Evolutionary conservation across 805 yeast genomes (phyloP), one percentile per base, ranked within the genome.

Genomic region (Monosporozyma solicola): DNA sequence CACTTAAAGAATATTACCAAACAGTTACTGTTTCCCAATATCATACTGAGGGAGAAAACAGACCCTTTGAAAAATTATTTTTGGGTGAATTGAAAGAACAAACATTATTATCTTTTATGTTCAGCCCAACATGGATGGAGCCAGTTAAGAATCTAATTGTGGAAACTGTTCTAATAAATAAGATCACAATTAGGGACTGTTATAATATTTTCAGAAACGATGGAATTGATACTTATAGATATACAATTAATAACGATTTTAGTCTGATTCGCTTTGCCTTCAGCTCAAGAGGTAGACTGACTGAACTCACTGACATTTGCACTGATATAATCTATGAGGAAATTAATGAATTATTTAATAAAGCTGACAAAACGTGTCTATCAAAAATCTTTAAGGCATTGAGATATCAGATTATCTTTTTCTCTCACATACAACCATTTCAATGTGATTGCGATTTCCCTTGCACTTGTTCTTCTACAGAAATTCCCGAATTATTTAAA

Each of bases 61-160:
- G 3, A 13, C 24, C 8, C n/a, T 22, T 43, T 22, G 3, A 24
- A 2, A 6, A 3, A 43, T 25, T 8, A 10, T 24, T 43, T 24
- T 24, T 11, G 9, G n/a, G 6, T 24, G 8, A 16, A 9, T 15
- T 39, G 22, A 22, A 50, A 25, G 32, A 50, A 16, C 8, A 43
- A 29, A 31, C 48, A 7, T 8, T 33, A 13, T 20, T 50, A 7
- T 32, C 48, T 22, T n/a, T 13, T 1, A 22, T 32, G 9, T n/a
- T 50, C 3, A 31, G 48, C 22, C 48, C 48, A n/a, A 27, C 52
- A 8, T 44, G 35, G 25, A 25, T 50, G 7, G 52, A 50, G 33
- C 37, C 35, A 25, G 37, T 37, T 13, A 50, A 50, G 22, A 41
- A 50, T 22, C 5, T 44, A 13, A 24, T 50, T 16, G 25, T 50